These are phyloP conservation scores for Candida succiphila DNA, from an alignment of 805 yeast species.

Conservation along the genomic window DNA sequence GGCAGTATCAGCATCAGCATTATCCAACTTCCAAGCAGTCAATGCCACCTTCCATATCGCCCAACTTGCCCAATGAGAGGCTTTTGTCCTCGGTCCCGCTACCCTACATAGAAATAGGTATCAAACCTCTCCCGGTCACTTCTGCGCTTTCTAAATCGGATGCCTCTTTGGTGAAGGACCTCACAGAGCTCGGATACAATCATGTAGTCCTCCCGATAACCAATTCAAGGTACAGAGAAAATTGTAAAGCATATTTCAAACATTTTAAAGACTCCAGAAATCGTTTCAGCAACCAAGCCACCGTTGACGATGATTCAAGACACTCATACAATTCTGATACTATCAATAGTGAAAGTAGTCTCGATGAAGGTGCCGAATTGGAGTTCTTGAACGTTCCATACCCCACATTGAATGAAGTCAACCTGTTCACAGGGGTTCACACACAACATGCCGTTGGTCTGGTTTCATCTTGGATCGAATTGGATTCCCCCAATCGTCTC, in stretches of 20 bases:
- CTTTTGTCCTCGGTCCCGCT: too few relatives aligned
- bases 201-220: slow-evolving; percentile 45
- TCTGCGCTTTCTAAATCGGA: slow-evolving; percentile 21
- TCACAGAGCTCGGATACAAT: slow-evolving; percentile 34
- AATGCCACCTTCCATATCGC: too few relatives aligned
- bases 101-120: slow-evolving; percentile 25
- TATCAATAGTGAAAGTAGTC: too few relatives aligned
- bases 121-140: slow-evolving; percentile 32
- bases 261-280: slow-evolving; percentile 19
- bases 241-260: slow-evolving; percentile 29
- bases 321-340: slow-evolving; percentile 26
- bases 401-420: slow-evolving; percentile 32
- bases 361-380: slow-evolving; percentile 7
- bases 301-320: slow-evolving; percentile 30
- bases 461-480: slow-evolving; percentile 61
- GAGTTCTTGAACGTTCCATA: slow-evolving; percentile 24
- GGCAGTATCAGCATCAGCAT: too few relatives aligned
- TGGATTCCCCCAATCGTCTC: slow-evolving; percentile 41
- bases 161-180: slow-evolving; percentile 14
- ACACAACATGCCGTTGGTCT: slow-evolving; percentile 38
- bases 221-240: slow-evolving; percentile 36
- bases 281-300: neutral
- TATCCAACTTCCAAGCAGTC: too few relatives aligned
- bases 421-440: slow-evolving; percentile 31
- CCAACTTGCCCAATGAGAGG: too few relatives aligned